phyloP scores from a whole-genome alignment of 345 rosid species.

The Eucalyptus lansdowneana region DNA sequence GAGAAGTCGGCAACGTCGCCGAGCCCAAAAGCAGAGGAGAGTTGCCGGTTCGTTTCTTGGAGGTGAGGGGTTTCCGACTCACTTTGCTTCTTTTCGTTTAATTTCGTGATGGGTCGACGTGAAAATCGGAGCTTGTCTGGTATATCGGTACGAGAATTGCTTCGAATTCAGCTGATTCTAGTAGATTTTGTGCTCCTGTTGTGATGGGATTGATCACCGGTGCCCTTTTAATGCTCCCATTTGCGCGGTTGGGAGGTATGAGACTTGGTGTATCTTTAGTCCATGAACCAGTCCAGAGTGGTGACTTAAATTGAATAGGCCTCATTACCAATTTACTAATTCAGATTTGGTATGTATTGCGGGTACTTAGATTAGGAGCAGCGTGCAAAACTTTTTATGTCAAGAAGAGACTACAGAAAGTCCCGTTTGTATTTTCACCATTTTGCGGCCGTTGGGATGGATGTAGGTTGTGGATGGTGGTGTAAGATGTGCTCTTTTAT shows the following conservation, averaged over 20 bases:
- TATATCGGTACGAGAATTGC: neutral
- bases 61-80: constrained; percentile 9
- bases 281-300: neutral
- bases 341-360: neutral
- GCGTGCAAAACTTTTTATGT: neutral
- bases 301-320: neutral
- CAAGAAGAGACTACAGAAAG: neutral
- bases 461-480: neutral
- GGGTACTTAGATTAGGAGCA: neutral
- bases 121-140: neutral
- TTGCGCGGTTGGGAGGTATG: neutral
- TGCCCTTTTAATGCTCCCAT: neutral
- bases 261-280: neutral
- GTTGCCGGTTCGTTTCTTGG: constrained; percentile 60
- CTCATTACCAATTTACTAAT: neutral
- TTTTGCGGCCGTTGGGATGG: neutral
- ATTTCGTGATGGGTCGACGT: neutral
- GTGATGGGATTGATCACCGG: neutral
- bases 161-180: neutral
- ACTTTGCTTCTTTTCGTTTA: constrained; percentile 1
- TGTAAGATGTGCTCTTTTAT: neutral
- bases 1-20: constrained; percentile 26
- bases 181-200: neutral
- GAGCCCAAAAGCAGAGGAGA: constrained; percentile 48
- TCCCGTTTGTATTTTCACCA: neutral